These are phyloP conservation scores for Harringtonia aguacate DNA, from an alignment of 2,329 filamentous ascomycete species.

Conservation along the genomic window DNA sequence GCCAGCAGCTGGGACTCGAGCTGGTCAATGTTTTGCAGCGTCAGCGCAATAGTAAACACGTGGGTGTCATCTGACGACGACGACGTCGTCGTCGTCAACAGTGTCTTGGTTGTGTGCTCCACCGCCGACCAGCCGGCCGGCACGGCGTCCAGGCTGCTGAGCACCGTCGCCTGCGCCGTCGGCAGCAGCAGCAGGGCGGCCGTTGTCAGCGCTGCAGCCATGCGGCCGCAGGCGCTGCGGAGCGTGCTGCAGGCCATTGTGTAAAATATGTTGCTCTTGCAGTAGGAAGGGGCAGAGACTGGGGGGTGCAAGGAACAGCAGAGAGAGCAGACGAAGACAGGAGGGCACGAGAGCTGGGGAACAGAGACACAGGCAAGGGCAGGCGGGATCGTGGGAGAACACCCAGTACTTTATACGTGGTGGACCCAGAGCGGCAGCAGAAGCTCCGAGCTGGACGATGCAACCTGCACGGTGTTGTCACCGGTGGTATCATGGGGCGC, in stretches of 20 bases:
- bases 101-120: neutral
- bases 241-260: constrained; percentile 8
- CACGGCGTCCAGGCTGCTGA: constrained; percentile 8
- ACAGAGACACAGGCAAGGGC: no score
- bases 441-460: no score
- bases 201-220: neutral
- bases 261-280: no score
- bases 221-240: neutral
- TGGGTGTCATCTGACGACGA: constrained; percentile 4
- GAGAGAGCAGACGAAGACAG: neutral
- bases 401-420: no score
- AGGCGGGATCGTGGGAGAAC: no score
- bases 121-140: constrained; percentile 9
- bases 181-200: constrained; percentile 5
- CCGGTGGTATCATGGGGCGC: no score
- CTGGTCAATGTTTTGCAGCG: constrained; percentile 15
- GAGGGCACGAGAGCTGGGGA: neutral
- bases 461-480: no score
- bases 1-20: constrained; percentile 50
- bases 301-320: neutral
- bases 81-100: neutral
- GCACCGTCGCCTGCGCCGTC: constrained; percentile 4
- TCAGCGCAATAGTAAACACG: constrained; percentile 16
- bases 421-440: no score
- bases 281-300: neutral